Base-by-base conservation (phyloP, 495 filamentous ascomycete genomes). In the Filosporella fistucella region DNA sequence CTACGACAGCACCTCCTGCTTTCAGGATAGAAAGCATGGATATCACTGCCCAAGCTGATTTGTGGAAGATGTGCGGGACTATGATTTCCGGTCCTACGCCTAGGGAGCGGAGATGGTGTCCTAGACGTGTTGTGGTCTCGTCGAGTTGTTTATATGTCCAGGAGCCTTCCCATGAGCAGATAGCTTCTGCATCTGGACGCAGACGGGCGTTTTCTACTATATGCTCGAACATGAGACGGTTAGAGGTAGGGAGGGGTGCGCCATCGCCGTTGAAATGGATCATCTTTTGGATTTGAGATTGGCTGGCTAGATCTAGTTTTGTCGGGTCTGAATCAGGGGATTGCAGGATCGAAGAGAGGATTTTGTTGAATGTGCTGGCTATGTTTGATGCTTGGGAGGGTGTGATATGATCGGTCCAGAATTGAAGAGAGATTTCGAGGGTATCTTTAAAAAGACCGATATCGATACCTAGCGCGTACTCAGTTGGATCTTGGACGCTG, bases 401-500 rank as follows among this genome's bases (percentile, higher is more conserved):
- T 14, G 57, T 45, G 16, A 62, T 51, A 9, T 45, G 55, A 38
- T 72, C 70, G 0, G 75, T 78, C 77, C 77, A 81, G 58, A 77
- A 78, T 46, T 78, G 77, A 4, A 81, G 32, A 24, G 78, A 71
- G 38, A 81, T 72, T 0, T 58, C 56, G 8, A 68, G 72, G 3
- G 63, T 58, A 3, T 65, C 61, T 22, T 75, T 70, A 12, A 64
- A 59, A 0, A 70, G 65, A 46, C 80, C 77, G 20, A 81, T 67
- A 48, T 79, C 79, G 43, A 80, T 58, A 26, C 69, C 77, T 0
- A 81, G 55, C 7, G 67, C 65, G 51, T 76, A 76, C 57, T 81
- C 76, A 4, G 76, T 76, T 0, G 77, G 77, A 42, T 81, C 77
- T n/a, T n/a, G n/a, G n/a, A n/a, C n/a, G n/a, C n/a, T n/a, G n/a